A percentile compares a stretch with the other conserved stretches of the same genome.
phyloP scores from a whole-genome alignment of 768 basidiomycete genomes.

The Agaricus bisporus region DNA sequence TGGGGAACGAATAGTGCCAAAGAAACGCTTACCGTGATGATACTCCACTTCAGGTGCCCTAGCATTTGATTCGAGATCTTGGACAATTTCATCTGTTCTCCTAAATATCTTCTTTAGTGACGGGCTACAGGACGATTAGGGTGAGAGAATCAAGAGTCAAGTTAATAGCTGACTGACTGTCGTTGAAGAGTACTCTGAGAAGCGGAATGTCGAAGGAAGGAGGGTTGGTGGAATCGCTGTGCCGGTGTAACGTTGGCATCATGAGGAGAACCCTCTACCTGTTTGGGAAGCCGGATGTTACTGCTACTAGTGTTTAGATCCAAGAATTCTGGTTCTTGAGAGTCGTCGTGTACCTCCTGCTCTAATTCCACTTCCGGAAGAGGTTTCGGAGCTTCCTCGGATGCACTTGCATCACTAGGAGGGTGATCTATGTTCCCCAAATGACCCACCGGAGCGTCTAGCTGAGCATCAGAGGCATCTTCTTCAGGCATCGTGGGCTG shows the following conservation, averaged over 20 bases:
- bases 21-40: conserved; percentile 37
- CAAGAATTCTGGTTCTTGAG: conserved; percentile 72
- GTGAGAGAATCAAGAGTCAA: conserved; percentile 20
- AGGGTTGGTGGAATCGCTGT: conserved; percentile 22
- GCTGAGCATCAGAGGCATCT: conserved; percentile 15
- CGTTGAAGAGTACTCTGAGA: conserved; percentile 25
- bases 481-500: conserved; percentile 50
- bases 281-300: conserved; percentile 17
- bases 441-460: conserved; percentile 26
- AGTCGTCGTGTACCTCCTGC: conserved; percentile 13
- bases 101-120: conserved; percentile 32
- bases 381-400: conserved; percentile 3
- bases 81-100: conserved; percentile 47
- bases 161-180: conserved; percentile 11
- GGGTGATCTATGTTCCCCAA: conserved; percentile 29
- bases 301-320: conserved; percentile 61
- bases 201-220: conserved; percentile 20
- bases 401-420: conserved; percentile 8
- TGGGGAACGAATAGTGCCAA: background rate
- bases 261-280: conserved; percentile 12
- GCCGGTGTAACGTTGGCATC: conserved; percentile 25
- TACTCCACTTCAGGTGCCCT: conserved; percentile 57
- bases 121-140: conserved; percentile 22
- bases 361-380: conserved; percentile 14
- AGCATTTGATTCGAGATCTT: conserved; percentile 31